A percentile compares a stretch with the other conserved stretches of the same genome.
Evolutionary conservation across 1,284 basidiomycete genomes (phyloP).

Genomic region (Pseudozyma sp.): DNA sequence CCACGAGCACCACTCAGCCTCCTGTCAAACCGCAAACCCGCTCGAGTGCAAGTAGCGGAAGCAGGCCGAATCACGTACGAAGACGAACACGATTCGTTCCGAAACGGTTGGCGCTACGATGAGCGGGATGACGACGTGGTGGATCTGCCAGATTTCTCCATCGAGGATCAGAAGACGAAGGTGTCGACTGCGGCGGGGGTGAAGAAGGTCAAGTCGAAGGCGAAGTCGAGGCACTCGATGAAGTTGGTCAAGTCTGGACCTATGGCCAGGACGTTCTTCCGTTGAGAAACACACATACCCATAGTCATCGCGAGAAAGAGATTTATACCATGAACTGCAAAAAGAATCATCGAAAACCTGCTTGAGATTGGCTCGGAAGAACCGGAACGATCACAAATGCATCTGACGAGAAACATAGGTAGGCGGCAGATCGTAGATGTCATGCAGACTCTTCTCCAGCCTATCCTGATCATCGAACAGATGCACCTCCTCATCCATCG

Average conservation of each 20-base stretch:
- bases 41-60: slow-evolving; percentile 3
- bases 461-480: slow-evolving; percentile 20
- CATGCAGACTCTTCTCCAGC: slow-evolving; percentile 17
- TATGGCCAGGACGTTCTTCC: slow-evolving; percentile 41
- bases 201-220: slow-evolving; percentile 17
- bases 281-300: slow-evolving; percentile 6
- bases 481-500: slow-evolving; percentile 17
- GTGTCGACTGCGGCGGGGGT: neutral
- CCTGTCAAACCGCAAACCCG: neutral
- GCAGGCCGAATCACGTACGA: slow-evolving; percentile 11
- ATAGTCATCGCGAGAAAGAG: no score
- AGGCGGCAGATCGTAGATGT: slow-evolving; percentile 53
- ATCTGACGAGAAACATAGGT: slow-evolving; percentile 46
- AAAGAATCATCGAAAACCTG: no score
- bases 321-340: no score
- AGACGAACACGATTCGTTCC: slow-evolving; percentile 34
- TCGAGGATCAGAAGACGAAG: slow-evolving; percentile 19
- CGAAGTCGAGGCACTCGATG: slow-evolving; percentile 15
- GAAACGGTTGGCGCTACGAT: slow-evolving; percentile 38
- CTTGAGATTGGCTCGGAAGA: neutral
- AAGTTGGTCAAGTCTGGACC: slow-evolving; percentile 40
- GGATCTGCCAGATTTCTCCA: slow-evolving; percentile 37
- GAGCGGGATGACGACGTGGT: slow-evolving; percentile 14
- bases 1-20: slow-evolving; percentile 6
- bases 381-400: slow-evolving; percentile 6